Percentiles rank a stretch among this genome's conserved stretches.
phyloP scores from a whole-genome alignment of 345 rosid species.

The Limnanthes douglasii region DNA sequence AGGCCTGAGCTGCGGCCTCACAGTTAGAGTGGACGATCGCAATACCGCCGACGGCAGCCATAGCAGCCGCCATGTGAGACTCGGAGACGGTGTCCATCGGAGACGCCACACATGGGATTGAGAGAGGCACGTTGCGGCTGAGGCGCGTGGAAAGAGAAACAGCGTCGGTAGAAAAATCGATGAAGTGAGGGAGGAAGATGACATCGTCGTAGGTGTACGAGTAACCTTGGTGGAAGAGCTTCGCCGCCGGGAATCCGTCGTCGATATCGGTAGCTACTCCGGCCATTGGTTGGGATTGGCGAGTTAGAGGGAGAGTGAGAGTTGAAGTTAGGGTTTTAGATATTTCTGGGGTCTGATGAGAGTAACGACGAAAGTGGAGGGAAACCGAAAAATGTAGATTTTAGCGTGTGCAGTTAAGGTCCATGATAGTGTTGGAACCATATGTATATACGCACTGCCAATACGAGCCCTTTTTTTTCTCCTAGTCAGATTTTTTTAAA shows the following conservation, averaged over 20 bases:
- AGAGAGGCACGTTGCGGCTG: constrained; percentile 50
- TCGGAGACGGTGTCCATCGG: constrained; percentile 97
- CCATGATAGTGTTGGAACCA: too few relatives aligned
- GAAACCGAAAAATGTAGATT: too few relatives aligned
- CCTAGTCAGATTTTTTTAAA: too few relatives aligned
- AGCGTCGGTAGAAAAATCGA: constrained; percentile 75
- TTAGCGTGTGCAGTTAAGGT: too few relatives aligned
- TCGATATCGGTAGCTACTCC: constrained; percentile 11
- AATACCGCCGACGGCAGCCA: constrained; percentile 78
- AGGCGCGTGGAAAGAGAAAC: constrained; percentile 63
- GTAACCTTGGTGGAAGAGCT: constrained; percentile 62
- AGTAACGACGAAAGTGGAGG: too few relatives aligned
- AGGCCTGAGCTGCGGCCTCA: constrained; percentile 45
- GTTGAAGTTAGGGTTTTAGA: constrained; percentile 14
- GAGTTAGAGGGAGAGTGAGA: constrained; percentile 6
- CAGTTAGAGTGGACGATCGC: constrained; percentile 69
- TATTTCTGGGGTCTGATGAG: too few relatives aligned
- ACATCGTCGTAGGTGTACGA: constrained; percentile 90
- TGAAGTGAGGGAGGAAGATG: constrained; percentile 81
- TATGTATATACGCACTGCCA: too few relatives aligned
- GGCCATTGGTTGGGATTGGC: too few relatives aligned
- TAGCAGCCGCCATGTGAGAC: constrained; percentile 74
- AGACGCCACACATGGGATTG: constrained; percentile 78
- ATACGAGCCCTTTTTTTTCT: too few relatives aligned
- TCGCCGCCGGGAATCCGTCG: constrained; percentile 55